Base-by-base conservation (phyloP, 768 basidiomycete genomes). In the Megacollybia marginata region DNA sequence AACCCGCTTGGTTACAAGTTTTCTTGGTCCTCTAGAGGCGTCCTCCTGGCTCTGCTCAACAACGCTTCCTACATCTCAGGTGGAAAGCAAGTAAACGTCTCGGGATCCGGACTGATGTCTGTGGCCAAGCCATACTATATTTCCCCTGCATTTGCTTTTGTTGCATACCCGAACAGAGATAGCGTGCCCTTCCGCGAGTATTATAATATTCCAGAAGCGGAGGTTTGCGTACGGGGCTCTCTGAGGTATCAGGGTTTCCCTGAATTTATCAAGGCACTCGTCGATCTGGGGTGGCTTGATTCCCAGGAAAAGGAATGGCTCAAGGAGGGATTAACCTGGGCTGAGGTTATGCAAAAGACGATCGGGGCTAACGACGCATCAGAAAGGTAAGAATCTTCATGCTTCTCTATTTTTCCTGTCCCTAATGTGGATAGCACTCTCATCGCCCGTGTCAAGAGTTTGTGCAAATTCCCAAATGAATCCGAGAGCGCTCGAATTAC, bases 1-100 rank as follows among this genome's bases (percentile, higher is more conserved):
- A 99, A 98, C 72, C 93, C 96, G 2, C 85, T 98, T 50, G 95
- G 95, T 10, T 99, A 97, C 82, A 97, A 97, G 67, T 97, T 99
- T 73, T 96, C 92, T 34, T 98, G 96, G 96, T 95, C 92, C 7
- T 89, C 93, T 8, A 87, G 92, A 18, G 95, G 94, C 47, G 93
- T 94, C 42, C 85, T 99, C 49, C 86, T 97, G 57, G 95, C 96
- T 2, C 80, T 97, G 47, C 80, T 93, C 59, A 98, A 98, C 74
- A 74, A 79, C 33, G 96, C 92, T 16, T 83, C 88, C 3, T 93
- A 85, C 70, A 74, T 87, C 60, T 73, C 81, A 35, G 70, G 76
- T 48, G 80, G 83, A 32, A 69, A 89, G 66, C 69, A 78, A 43
- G 72, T 83, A 46, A 72, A 79, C 42, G 75, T 98, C 42, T 65